phyloP scores from a whole-genome alignment of 2,329 filamentous ascomycete genomes.

The Cadophora malorum region DNA sequence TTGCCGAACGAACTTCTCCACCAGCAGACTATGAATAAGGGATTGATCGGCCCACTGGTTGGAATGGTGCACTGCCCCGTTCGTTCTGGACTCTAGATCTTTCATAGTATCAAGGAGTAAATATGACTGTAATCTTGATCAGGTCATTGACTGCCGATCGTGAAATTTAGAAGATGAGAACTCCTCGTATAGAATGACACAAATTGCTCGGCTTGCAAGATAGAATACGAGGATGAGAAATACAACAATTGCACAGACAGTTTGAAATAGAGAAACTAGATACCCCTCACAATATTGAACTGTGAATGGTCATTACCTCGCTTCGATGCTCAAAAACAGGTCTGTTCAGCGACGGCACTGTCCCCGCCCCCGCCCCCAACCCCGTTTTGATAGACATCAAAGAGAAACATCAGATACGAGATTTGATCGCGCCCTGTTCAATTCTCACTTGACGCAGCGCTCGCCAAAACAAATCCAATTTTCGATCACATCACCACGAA shows the following conservation, averaged over 20 bases:
- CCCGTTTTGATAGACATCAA: neutral
- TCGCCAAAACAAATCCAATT: neutral
- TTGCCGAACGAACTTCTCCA: conserved; percentile 3
- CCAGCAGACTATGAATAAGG: neutral
- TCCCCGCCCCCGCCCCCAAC: neutral
- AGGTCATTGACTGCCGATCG: neutral
- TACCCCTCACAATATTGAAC: neutral
- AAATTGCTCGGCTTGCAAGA: neutral
- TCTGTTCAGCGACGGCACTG: neutral
- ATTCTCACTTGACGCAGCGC: neutral
- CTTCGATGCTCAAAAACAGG: neutral
- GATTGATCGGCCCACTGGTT: neutral
- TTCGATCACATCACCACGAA: neutral
- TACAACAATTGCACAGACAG: neutral
- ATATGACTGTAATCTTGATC: neutral
- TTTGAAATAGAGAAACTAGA: neutral
- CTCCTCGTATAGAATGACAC: neutral
- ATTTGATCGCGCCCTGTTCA: neutral
- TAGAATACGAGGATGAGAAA: neutral
- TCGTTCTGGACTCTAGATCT: conserved; percentile 12
- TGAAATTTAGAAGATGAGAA: neutral
- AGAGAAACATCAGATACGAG: neutral
- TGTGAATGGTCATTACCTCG: neutral
- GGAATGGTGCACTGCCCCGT: neutral
- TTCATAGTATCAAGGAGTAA: neutral